Conservation (phyloP, 139 green algal species). For the Marvania coccoides region DNA sequence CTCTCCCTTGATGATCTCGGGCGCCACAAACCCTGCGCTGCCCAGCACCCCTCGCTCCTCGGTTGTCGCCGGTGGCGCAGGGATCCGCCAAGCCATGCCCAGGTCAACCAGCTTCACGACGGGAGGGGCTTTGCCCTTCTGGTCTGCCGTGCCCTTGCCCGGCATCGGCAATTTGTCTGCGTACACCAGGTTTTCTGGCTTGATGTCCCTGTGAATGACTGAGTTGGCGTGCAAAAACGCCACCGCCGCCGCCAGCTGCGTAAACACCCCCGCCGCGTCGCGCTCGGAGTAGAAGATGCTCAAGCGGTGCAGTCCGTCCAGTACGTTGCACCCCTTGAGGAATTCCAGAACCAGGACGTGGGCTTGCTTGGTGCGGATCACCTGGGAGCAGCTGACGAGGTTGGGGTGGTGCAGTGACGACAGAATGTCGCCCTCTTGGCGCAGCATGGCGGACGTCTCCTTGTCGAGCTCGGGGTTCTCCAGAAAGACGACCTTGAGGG, state of each 20-base stretch:
- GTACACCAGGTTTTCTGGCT: conserved; percentile 54
- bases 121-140: neutral
- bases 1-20: conserved; percentile 29
- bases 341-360: conserved; percentile 46
- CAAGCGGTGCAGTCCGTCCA: conserved; percentile 34
- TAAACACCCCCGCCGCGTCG: conserved; percentile 32
- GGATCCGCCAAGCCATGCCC: conserved; percentile 31
- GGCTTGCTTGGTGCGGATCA: conserved; percentile 25
- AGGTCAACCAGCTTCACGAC: conserved; percentile 44
- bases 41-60: conserved; percentile 22
- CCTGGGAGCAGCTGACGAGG: conserved; percentile 52
- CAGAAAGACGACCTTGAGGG: conserved; percentile 42
- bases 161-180: neutral
- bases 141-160: neutral
- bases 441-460: neutral
- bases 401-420: conserved; percentile 60
- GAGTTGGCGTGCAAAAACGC: conserved; percentile 29
- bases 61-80: conserved; percentile 3
- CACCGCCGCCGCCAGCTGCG: conserved; percentile 28
- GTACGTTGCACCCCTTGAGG: conserved; percentile 33
- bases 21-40: conserved; percentile 40
- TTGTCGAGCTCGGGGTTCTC: neutral
- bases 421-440: conserved; percentile 50
- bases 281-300: conserved; percentile 38
- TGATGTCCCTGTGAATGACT: conserved; percentile 50